Conservation (phyloP, 2,329 filamentous ascomycete species). For the Paradendryphiella salina region DNA sequence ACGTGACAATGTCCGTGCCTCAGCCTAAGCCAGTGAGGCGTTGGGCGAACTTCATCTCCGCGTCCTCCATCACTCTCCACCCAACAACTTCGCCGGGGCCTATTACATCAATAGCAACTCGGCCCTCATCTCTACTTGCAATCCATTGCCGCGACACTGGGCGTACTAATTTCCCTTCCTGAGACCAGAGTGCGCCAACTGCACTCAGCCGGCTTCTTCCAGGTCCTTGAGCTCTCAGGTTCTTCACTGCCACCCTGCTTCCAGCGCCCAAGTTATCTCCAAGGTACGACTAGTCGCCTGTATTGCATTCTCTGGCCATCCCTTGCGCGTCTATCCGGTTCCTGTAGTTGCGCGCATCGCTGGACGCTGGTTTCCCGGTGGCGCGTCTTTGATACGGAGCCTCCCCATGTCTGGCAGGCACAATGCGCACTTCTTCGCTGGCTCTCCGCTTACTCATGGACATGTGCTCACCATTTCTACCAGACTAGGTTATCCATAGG, state of each 20-base stretch:
- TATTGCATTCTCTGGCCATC: conserved; percentile 28
- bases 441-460: conserved; percentile 30
- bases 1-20: conserved; percentile 18
- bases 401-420: conserved; percentile 28
- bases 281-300: conserved; percentile 37
- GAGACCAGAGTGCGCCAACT: conserved; percentile 9
- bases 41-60: conserved; percentile 15
- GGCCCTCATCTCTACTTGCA: conserved; percentile 27
- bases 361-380: conserved; percentile 28
- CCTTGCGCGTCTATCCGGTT: conserved; percentile 27
- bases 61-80: conserved; percentile 22
- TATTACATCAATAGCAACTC: conserved; percentile 23
- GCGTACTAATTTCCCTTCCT: conserved; percentile 14
- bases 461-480: conserved; percentile 40
- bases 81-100: conserved; percentile 25
- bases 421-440: conserved; percentile 28
- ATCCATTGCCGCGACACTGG: conserved; percentile 18
- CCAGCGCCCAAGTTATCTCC: conserved; percentile 24
- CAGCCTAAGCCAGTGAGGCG: conserved; percentile 16
- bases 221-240: conserved; percentile 27
- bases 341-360: conserved; percentile 31
- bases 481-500: conserved; percentile 39
- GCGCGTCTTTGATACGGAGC: conserved; percentile 18
- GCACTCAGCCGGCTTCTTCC: conserved; percentile 18
- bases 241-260: conserved; percentile 24